phyloP scores from a whole-genome alignment of 2,329 filamentous ascomycete species.

The Cercospora citrullina region DNA sequence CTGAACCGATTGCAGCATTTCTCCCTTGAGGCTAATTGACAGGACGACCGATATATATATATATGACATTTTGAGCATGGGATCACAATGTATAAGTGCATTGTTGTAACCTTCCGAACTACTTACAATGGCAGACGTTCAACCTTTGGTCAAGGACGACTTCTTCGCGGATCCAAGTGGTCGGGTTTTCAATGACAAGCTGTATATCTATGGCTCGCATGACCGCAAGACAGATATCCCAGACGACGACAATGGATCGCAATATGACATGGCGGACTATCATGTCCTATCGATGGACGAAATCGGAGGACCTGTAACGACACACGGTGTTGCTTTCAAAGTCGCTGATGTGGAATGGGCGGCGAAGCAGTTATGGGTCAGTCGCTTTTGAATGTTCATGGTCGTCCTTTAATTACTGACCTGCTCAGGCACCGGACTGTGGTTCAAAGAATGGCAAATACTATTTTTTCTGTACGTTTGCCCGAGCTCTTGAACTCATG shows the following conservation, averaged over 20 bases:
- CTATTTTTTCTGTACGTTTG: constrained; percentile 62
- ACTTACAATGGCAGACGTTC: constrained; percentile 40
- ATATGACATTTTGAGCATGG: background rate
- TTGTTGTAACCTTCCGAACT: background rate
- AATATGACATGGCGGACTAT: constrained; percentile 83
- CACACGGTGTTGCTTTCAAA: constrained; percentile 70
- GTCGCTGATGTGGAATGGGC: constrained; percentile 72
- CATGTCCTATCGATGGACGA: constrained; percentile 69
- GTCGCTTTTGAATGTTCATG: background rate
- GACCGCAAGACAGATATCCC: constrained; percentile 72
- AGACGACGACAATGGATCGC: constrained; percentile 82
- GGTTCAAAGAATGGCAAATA: constrained; percentile 68
- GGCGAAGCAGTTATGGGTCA: constrained; percentile 70
- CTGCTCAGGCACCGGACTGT: constrained; percentile 65
- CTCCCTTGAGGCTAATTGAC: background rate
- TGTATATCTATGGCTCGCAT: constrained; percentile 81
- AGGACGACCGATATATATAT: background rate
- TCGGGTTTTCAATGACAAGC: constrained; percentile 71
- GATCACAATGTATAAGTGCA: background rate
- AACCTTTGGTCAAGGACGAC: constrained; percentile 69
- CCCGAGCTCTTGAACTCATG: background rate
- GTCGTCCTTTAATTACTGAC: background rate
- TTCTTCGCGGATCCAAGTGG: constrained; percentile 81
- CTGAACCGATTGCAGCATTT: background rate
- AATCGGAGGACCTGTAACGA: constrained; percentile 60